Percentiles rank a stretch among this genome's conserved stretches.
These are phyloP conservation scores for Pulveroboletus frians DNA, from an alignment of 768 basidiomycete genomes.

Conservation along the genomic window DNA sequence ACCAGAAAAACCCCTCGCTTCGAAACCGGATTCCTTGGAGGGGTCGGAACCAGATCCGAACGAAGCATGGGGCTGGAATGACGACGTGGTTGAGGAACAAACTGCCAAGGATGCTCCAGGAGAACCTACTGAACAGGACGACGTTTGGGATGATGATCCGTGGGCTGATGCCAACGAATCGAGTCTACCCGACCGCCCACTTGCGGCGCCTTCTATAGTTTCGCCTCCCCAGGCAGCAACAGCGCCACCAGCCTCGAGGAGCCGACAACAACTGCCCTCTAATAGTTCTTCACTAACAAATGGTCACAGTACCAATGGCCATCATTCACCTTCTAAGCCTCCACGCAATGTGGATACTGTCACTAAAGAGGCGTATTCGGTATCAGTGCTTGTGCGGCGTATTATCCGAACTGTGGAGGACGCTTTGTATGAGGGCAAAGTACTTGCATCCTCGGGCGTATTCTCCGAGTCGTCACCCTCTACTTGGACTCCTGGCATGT, in stretches of 20 bases:
- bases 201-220: constrained; percentile 21
- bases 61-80: constrained; percentile 79
- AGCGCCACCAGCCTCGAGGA: constrained; percentile 52
- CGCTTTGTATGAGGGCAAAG: constrained; percentile 60
- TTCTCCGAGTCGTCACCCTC: constrained; percentile 36
- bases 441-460: constrained; percentile 54
- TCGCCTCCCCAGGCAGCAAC: constrained; percentile 26
- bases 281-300: constrained; percentile 18
- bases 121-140: constrained; percentile 38
- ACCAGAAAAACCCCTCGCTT: constrained; percentile 14
- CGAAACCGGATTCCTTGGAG: constrained; percentile 15
- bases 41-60: constrained; percentile 37
- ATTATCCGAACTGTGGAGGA: constrained; percentile 55
- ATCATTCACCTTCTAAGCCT: constrained; percentile 14
- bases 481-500: constrained; percentile 40
- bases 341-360: constrained; percentile 14
- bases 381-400: constrained; percentile 52
- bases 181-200: constrained; percentile 25
- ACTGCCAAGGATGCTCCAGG: constrained; percentile 18
- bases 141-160: constrained; percentile 63
- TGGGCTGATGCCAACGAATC: constrained; percentile 50
- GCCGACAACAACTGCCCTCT: constrained; percentile 41
- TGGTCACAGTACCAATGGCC: constrained; percentile 16
- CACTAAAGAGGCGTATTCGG: constrained; percentile 49
- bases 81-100: constrained; percentile 31